Conservation (phyloP, 805 yeast species). For the Grigorovia humatica region DNA sequence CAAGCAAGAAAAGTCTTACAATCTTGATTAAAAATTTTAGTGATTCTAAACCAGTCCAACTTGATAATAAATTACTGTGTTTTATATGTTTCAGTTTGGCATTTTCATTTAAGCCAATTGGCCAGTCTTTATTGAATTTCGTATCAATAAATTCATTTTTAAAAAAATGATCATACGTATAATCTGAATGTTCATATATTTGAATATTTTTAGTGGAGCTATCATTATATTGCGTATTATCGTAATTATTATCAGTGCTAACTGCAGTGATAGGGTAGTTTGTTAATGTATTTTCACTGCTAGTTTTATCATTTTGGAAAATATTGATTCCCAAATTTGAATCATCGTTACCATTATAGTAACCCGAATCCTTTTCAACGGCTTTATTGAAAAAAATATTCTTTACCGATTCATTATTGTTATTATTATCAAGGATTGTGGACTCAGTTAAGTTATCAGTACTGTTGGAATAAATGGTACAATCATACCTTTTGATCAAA, state of each 20-base stretch:
- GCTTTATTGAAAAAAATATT: background rate
- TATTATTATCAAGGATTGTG: background rate
- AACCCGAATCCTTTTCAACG: background rate
- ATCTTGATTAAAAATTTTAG: constrained; percentile 14
- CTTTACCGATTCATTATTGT: background rate
- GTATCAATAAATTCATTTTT: constrained; percentile 12
- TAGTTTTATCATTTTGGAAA: background rate
- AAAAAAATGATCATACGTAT: constrained; percentile 8
- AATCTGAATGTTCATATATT: constrained; percentile 20
- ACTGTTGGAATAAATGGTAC: constrained; percentile 3
- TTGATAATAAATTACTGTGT: constrained; percentile 7
- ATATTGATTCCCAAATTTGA: background rate
- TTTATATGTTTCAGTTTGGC: constrained; percentile 15
- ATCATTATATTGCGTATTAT: background rate
- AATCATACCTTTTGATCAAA: background rate
- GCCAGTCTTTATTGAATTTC: constrained; percentile 20
- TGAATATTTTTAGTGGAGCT: constrained; percentile 11
- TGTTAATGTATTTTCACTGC: background rate
- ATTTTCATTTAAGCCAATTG: constrained; percentile 19
- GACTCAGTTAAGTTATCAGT: constrained; percentile 1
- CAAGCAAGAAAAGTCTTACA: constrained; percentile 11
- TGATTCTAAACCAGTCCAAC: constrained; percentile 21
- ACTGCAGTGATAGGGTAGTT: background rate
- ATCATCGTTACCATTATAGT: background rate
- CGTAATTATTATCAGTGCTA: background rate